Evolutionary conservation across 2,329 filamentous ascomycete species (phyloP).

Genomic region (Didymella pomorum): DNA sequence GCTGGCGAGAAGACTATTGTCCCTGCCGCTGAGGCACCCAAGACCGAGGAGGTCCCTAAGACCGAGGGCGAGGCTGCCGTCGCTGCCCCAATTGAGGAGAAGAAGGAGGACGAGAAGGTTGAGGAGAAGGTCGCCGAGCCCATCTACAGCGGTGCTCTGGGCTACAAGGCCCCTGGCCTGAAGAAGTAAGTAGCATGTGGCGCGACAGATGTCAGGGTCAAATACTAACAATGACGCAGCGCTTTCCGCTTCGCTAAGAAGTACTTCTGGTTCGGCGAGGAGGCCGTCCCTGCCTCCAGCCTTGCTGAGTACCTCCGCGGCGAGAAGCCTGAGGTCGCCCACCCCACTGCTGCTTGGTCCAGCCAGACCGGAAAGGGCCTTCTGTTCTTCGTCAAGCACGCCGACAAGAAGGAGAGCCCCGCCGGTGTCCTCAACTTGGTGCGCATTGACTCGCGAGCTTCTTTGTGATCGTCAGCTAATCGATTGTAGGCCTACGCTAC

Average conservation of each 20-base stretch:
- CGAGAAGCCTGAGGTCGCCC: slow-evolving; percentile 83
- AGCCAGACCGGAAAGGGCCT: slow-evolving; percentile 94
- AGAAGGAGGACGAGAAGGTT: slow-evolving; percentile 54
- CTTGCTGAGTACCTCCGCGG: slow-evolving; percentile 81
- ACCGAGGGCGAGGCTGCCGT: slow-evolving; percentile 38
- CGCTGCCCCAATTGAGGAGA: slow-evolving; percentile 43
- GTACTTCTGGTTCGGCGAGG: slow-evolving; percentile 75
- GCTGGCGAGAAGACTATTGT: slow-evolving; percentile 53
- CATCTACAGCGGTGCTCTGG: slow-evolving; percentile 82
- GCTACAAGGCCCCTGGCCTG: slow-evolving; percentile 88
- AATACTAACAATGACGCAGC: slow-evolving; percentile 58
- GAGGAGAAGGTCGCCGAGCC: slow-evolving; percentile 66
- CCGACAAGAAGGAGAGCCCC: slow-evolving; percentile 80
- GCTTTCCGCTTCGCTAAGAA: slow-evolving; percentile 91
- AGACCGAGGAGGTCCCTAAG: slow-evolving; percentile 32
- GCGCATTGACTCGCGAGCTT: slow-evolving; percentile 50
- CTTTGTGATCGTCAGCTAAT: slow-evolving; percentile 45
- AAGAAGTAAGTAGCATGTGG: slow-evolving; percentile 76
- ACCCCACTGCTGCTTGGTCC: slow-evolving; percentile 87
- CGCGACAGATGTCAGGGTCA: background rate
- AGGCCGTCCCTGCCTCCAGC: slow-evolving; percentile 75
- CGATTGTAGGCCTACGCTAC: slow-evolving; percentile 65
- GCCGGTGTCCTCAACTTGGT: slow-evolving; percentile 86
- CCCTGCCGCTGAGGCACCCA: slow-evolving; percentile 46
- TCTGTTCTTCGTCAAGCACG: slow-evolving; percentile 87